Evolutionary conservation across 495 filamentous ascomycete species (phyloP).

Genomic region (Cairneyella variabilis): DNA sequence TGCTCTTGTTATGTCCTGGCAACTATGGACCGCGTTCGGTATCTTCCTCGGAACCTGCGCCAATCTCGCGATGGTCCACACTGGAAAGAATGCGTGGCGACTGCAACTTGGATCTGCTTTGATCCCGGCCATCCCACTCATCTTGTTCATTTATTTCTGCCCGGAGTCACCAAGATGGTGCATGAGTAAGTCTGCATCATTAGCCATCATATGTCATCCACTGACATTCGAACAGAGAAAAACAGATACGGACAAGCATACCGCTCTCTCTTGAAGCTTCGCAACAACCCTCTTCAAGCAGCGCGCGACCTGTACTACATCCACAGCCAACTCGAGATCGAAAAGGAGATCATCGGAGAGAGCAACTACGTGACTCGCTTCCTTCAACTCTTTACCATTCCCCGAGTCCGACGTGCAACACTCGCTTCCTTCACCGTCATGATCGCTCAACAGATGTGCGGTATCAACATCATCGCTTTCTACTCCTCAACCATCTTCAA

Average conservation of each 20-base stretch:
- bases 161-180: slow-evolving; percentile 66
- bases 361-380: slow-evolving; percentile 50
- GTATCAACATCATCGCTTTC: slow-evolving; percentile 74
- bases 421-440: slow-evolving; percentile 63
- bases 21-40: slow-evolving; percentile 81
- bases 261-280: slow-evolving; percentile 54
- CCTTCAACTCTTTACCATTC: slow-evolving; percentile 55
- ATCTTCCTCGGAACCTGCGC: slow-evolving; percentile 65
- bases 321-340: slow-evolving; percentile 50
- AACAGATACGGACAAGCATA: slow-evolving; percentile 58
- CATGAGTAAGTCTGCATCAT: slow-evolving; percentile 31
- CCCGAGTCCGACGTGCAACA: slow-evolving; percentile 55
- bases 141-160: slow-evolving; percentile 65
- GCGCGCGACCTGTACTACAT: slow-evolving; percentile 76
- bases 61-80: slow-evolving; percentile 54
- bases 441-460: slow-evolving; percentile 82
- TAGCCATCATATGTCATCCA: neutral
- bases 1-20: slow-evolving; percentile 81
- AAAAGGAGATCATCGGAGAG: slow-evolving; percentile 39
- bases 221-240: slow-evolving; percentile 44
- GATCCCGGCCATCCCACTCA: slow-evolving; percentile 64
- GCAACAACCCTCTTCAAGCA: slow-evolving; percentile 63
- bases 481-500: slow-evolving; percentile 75
- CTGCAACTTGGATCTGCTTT: slow-evolving; percentile 64
- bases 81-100: slow-evolving; percentile 55